Percentiles rank a stretch among this genome's conserved stretches.
Evolutionary conservation across 2,329 filamentous ascomycete species (phyloP).

Genomic region (Chlorencoelia australis): DNA sequence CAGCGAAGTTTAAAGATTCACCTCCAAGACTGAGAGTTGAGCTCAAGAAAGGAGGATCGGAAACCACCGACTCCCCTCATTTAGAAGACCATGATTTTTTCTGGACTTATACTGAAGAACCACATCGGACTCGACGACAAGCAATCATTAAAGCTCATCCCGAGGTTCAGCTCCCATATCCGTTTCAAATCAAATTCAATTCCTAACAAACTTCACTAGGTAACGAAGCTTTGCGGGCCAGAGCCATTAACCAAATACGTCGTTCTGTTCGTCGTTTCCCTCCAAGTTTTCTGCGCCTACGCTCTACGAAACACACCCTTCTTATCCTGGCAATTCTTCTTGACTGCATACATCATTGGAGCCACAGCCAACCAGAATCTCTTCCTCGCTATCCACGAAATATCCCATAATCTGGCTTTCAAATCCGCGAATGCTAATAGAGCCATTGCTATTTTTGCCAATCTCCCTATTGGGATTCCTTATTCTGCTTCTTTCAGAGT

Average conservation of each 20-base stretch:
- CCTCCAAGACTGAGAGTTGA: conserved; percentile 1
- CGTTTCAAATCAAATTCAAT: not conserved
- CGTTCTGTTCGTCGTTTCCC: conserved; percentile 69
- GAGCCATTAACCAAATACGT: conserved; percentile 94
- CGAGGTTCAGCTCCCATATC: conserved; percentile 49
- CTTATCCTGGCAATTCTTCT: conserved; percentile 75
- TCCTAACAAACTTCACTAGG: conserved; percentile 40
- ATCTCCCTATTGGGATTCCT: conserved; percentile 88
- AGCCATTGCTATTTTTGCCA: conserved; percentile 83
- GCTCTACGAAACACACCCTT: conserved; percentile 68
- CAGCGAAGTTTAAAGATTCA: conserved; percentile 2
- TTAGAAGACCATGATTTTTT: conserved; percentile 53
- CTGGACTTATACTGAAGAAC: conserved; percentile 98
- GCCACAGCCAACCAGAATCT: conserved; percentile 97
- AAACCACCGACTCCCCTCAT: conserved; percentile 12
- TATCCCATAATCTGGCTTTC: conserved; percentile 96
- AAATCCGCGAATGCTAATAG: conserved; percentile 70
- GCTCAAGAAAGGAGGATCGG: not conserved
- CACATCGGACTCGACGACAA: conserved; percentile 78
- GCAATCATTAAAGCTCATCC: conserved; percentile 98
- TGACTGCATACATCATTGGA: conserved; percentile 81
- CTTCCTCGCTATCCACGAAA: conserved; percentile 97
- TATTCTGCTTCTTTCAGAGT: conserved; percentile 94
- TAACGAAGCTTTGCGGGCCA: conserved; percentile 92
- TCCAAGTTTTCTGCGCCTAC: conserved; percentile 72